Evolutionary conservation across 495 filamentous ascomycete genomes (phyloP), one percentile per base, ranked within the genome.

Genomic region (Hyaloscypha hepaticicola): DNA sequence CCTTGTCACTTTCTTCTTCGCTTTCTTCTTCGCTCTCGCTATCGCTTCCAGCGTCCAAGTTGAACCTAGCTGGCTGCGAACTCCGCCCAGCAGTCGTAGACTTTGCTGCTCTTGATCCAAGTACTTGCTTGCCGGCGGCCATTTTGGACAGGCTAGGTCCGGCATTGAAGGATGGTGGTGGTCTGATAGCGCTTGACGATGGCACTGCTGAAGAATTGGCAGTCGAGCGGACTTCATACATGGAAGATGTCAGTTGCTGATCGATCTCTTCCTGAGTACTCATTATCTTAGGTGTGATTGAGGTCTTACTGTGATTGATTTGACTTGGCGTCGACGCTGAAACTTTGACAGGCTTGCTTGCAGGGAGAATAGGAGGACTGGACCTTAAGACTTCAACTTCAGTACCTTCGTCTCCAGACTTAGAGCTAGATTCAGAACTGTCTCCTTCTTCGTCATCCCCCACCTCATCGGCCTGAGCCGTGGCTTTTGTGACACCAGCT

Each of bases 191-290:
- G 25, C 53, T 66, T 6, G 60, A 63, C 6, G 69, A 24, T 48
- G 69, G 69, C 8, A 60, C 19, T 9, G 22, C 49, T 5, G 22
- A 28, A 8, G 55, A 31, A 16, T 48, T 55, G 14, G 31, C 0
- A 24, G 28, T 61, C 16, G 55, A n/a, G 28, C 27, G 65, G 21
- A 25, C 65, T 68, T 66, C 58, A 60, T 41, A 55, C 38, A 71
- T 31, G 60, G 63, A 66, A 64, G 69, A 71, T 9, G 66, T 71
- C 29, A 71, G 69, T 69, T 71, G 69, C n/a, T 64, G 59, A 45
- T 66, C 66, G 26, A 71, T 49, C 56, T 68, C 63, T 11, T 64
- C 66, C 67, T 71, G 66, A 26, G 57, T 68, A 58, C 59, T 58
- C 11, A 26, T 27, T 21, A 27, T 12, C 11, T 62, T 51, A 6